Percentiles rank a stretch among this genome's conserved stretches.
These are phyloP conservation scores for Rehmannia glutinosa DNA, from an alignment of 257 asterid species.

Conservation along the genomic window DNA sequence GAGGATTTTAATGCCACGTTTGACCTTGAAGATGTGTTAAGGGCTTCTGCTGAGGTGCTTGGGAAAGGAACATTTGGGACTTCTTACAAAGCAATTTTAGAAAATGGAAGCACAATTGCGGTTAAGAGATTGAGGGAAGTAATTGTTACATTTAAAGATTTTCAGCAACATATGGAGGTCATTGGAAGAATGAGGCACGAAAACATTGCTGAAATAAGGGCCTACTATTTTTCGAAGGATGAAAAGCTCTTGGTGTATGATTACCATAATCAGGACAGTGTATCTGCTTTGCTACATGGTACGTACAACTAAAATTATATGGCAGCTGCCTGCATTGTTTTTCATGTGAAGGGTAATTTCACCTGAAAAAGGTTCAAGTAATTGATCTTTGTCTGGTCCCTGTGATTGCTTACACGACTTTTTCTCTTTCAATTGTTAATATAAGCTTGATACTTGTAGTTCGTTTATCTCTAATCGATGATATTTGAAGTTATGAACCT, in stretches of 20 bases:
- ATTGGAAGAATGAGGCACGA: constrained; percentile 23
- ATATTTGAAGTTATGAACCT: neutral
- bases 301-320: too few species aligned
- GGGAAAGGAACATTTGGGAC: constrained; percentile 28
- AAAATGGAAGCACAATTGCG: neutral
- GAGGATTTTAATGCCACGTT: neutral
- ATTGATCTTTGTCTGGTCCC: too few species aligned
- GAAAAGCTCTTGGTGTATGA: constrained; percentile 33
- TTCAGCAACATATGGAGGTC: constrained; percentile 18
- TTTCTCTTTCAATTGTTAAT: too few species aligned
- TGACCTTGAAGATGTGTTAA: constrained; percentile 21
- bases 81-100: neutral
- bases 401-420: too few species aligned
- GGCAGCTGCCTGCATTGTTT: too few species aligned
- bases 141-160: neutral
- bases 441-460: too few species aligned
- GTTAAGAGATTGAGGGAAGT: constrained; percentile 25
- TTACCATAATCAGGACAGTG: constrained; percentile 11
- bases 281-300: constrained; percentile 30
- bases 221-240: constrained; percentile 12
- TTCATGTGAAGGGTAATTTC: too few species aligned
- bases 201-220: constrained; percentile 23
- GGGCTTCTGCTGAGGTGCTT: constrained; percentile 13
- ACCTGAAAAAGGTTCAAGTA: too few species aligned
- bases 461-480: too few species aligned